Conservation (phyloP, 257 asterid species). For the Solanum chaucha region DNA sequence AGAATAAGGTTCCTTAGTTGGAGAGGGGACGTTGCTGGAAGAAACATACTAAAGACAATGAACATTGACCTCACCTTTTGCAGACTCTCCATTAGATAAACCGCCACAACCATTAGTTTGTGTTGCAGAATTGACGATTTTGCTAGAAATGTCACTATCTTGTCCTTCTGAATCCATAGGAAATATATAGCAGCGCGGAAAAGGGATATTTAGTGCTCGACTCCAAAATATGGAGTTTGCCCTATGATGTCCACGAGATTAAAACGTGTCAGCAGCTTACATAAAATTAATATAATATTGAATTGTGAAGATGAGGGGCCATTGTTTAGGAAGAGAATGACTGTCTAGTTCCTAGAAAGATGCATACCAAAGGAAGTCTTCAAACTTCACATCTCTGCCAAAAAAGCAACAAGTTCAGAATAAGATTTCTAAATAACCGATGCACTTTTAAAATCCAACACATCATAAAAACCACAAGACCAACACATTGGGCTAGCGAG, state of each 20-base stretch:
- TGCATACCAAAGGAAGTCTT: constrained; percentile 88
- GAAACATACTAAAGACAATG: constrained; percentile 1
- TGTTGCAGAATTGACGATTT: constrained; percentile 9
- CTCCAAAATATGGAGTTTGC: constrained; percentile 97
- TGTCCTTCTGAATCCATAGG: constrained; percentile 29
- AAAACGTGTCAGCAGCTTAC: constrained; percentile 9
- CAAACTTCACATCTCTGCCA: constrained; percentile 69
- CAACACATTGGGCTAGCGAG: background rate
- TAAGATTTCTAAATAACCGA: background rate
- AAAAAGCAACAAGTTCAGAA: constrained; percentile 21
- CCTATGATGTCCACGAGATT: constrained; percentile 30
- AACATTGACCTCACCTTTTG: constrained; percentile 25
- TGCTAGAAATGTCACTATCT: constrained; percentile 7
- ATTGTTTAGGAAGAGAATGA: background rate
- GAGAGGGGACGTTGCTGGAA: background rate
- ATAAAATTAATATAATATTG: background rate
- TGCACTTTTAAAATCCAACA: background rate
- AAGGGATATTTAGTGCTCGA: constrained; percentile 85
- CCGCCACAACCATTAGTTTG: constrained; percentile 22
- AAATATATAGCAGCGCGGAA: constrained; percentile 48
- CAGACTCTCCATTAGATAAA: constrained; percentile 23
- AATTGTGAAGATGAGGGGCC: background rate
- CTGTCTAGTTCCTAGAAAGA: constrained; percentile 3
- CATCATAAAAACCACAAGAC: background rate
- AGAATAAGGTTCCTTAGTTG: background rate